Percentiles rank a stretch among this genome's conserved stretches.
Evolutionary conservation across 2,329 filamentous ascomycete species (phyloP).

Genomic region (Colletotrichum agaves): DNA sequence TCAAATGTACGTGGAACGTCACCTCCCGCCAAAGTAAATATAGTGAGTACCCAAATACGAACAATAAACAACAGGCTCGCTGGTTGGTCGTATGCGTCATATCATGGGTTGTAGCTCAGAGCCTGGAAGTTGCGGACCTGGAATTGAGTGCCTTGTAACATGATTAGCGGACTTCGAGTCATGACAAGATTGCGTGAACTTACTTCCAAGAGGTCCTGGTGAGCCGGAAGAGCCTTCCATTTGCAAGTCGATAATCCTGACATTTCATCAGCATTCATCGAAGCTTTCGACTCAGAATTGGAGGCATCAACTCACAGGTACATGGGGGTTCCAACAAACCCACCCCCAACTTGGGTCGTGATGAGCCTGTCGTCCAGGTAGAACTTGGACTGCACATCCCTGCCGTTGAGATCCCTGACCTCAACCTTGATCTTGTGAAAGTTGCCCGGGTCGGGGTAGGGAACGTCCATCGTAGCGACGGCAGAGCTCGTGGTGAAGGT

Average conservation of each 20-base stretch:
- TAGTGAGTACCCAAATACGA: neutral
- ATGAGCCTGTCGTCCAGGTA: constrained; percentile 62
- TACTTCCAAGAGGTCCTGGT: constrained; percentile 48
- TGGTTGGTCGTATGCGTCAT: neutral
- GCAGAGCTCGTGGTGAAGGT: constrained; percentile 62
- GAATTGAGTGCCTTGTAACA: neutral
- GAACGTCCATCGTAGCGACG: constrained; percentile 58
- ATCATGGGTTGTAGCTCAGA: constrained; percentile 17
- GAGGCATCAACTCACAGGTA: constrained; percentile 49
- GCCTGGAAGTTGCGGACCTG: constrained; percentile 29
- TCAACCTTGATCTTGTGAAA: constrained; percentile 64
- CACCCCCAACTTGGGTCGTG: constrained; percentile 61
- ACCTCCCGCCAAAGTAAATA: neutral
- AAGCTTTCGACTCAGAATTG: neutral
- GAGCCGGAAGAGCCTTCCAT: constrained; percentile 59
- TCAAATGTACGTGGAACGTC: neutral
- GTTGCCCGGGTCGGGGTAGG: constrained; percentile 56
- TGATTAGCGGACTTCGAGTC: neutral
- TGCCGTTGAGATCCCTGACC: constrained; percentile 61
- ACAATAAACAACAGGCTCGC: neutral
- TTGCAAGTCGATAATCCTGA: constrained; percentile 56
- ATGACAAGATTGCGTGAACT: neutral
- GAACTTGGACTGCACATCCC: constrained; percentile 63
- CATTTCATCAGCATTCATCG: neutral
- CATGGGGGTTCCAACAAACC: constrained; percentile 59